Conservation (phyloP, 805 yeast genomes). For the Lachancea sp. region DNA sequence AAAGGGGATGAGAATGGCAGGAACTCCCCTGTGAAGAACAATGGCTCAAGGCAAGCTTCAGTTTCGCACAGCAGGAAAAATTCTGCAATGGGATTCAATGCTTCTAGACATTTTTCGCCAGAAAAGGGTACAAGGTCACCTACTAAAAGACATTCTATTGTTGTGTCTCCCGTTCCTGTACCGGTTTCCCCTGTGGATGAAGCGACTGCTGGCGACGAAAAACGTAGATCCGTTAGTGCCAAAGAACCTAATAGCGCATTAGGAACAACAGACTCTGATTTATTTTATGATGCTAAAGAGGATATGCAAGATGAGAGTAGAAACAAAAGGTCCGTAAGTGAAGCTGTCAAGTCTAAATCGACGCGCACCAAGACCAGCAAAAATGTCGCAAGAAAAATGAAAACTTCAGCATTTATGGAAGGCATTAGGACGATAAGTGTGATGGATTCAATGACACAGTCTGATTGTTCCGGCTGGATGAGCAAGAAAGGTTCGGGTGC, state of each 20-base stretch:
- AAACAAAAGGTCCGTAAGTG: slow-evolving; percentile 42
- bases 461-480: slow-evolving; percentile 92
- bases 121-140: slow-evolving; percentile 9
- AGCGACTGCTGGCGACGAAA: slow-evolving; percentile 20
- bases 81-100: slow-evolving; percentile 16
- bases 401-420: slow-evolving; percentile 78
- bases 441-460: slow-evolving; percentile 65
- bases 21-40: slow-evolving; percentile 14
- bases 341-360: slow-evolving; percentile 45
- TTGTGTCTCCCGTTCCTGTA: slow-evolving; percentile 2
- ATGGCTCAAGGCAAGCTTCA: slow-evolving; percentile 9
- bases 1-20: slow-evolving; percentile 10
- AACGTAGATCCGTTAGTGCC: slow-evolving; percentile 48
- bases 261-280: slow-evolving; percentile 12
- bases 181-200: slow-evolving; percentile 3
- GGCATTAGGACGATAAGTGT: slow-evolving; percentile 78
- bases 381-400: slow-evolving; percentile 43
- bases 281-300: slow-evolving; percentile 22
- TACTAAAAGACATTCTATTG: slow-evolving; percentile 10
- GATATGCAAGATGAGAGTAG: slow-evolving; percentile 19
- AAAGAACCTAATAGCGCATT: slow-evolving; percentile 32
- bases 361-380: slow-evolving; percentile 50
- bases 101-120: slow-evolving; percentile 5
- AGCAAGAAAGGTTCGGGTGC: slow-evolving; percentile 81
- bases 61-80: slow-evolving; percentile 16